Evolutionary conservation across 805 yeast genomes (phyloP), one percentile per base, ranked within the genome.

Genomic region (Starmerella apis): DNA sequence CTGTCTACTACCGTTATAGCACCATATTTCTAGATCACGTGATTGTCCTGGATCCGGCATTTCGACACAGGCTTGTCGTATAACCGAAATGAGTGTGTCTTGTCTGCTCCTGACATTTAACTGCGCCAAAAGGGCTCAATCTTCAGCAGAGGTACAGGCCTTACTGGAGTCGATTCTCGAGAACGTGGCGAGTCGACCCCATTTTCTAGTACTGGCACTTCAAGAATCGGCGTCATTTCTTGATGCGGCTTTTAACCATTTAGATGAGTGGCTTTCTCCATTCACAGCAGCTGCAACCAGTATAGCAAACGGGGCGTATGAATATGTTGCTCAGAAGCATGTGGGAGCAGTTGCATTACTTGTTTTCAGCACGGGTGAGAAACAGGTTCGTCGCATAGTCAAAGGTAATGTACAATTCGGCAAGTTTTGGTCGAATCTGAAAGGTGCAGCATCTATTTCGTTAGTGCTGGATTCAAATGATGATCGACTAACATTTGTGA

Each of bases 381-480:
- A 43, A 14, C 59, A 74, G 63, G 30, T 47, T n/a, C 25, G 37
- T 11, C 50, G 49, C 19, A 53, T 58, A 5, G 16, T 5, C 20
- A 14, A 22, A 24, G 50, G 57, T 23, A 45, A 52, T 1, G 52
- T 62, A 4, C 39, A 63, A 5, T 61, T 65, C 43, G 95, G 96
- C 1, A 61, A 69, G 48, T 70, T 73, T 7, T 68, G 71, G 51
- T 78, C 90, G 0, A 76, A 80, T 48, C 62, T 84, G 59, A 88
- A 88, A 63, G 95, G 95, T 0, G 88, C 79, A 0, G 79, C 76
- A 11, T 22, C 38, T 3, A 13, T 50, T 1, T 85, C 81, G 0
- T 45, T 81, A 1, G 67, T 88, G 38, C 58, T 83, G n/a, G 55
- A 54, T 1, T 69, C 68, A 48, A 59, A 60, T 2, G 56, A 53